Conservation (phyloP, 129 eudicot species). For the Artemisia annua region DNA sequence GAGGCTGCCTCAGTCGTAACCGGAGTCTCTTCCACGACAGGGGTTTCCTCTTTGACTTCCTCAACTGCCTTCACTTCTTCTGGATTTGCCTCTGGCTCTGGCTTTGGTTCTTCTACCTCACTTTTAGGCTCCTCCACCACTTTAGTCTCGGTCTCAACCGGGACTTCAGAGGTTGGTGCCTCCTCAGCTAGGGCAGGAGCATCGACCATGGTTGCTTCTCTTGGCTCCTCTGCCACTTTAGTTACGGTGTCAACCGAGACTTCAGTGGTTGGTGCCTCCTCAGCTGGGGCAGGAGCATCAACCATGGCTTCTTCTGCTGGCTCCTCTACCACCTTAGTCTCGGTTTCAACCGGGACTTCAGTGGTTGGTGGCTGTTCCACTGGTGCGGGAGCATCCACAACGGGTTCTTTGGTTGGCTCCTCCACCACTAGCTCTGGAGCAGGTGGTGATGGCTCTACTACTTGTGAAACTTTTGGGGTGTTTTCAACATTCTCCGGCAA, state of each 20-base stretch:
- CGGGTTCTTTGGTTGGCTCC: slow-evolving; percentile 23
- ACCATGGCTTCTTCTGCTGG: too few species aligned
- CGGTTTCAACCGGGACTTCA: too few species aligned
- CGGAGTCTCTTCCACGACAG: too few species aligned
- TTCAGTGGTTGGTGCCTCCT: slow-evolving; percentile 8
- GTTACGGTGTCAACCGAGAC: slow-evolving; percentile 11
- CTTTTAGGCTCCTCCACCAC: slow-evolving; percentile 30
- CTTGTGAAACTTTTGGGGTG: slow-evolving; percentile 35
- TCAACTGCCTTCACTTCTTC: slow-evolving; percentile 25
- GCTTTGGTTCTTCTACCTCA: slow-evolving; percentile 20
- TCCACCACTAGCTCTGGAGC: slow-evolving; percentile 29
- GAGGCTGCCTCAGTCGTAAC: too few species aligned
- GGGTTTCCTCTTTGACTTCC: background rate
- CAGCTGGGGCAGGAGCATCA: slow-evolving; percentile 11
- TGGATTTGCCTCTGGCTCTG: slow-evolving; percentile 10
- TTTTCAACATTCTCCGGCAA: slow-evolving; percentile 38
- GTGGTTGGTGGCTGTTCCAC: too few species aligned
- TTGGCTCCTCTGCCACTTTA: too few species aligned
- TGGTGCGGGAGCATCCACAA: slow-evolving; percentile 1
- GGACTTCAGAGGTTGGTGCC: too few species aligned
- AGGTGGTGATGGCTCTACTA: slow-evolving; percentile 33
- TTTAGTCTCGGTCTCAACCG: background rate
- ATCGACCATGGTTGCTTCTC: too few species aligned
- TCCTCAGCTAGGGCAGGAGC: too few species aligned
- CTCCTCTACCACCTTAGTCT: too few species aligned